Percentiles rank a stretch among this genome's conserved stretches.
phyloP scores from a whole-genome alignment of 345 rosid genomes.

The Dipteronia sinensis region DNA sequence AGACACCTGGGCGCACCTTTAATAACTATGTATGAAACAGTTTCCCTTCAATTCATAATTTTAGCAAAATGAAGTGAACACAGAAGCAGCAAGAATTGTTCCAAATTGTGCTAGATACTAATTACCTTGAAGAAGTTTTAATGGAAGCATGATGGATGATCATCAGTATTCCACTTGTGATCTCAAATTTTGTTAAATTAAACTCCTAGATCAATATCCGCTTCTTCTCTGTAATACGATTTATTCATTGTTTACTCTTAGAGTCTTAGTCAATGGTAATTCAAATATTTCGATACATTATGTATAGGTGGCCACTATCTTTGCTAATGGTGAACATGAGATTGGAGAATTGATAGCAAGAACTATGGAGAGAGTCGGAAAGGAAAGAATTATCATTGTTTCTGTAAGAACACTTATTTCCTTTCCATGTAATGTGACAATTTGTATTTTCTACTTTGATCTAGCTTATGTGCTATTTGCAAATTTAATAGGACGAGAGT shows the following conservation, averaged over 20 bases:
- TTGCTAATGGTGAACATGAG: constrained; percentile 89
- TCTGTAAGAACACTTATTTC: constrained; percentile 49
- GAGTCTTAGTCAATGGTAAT: background rate
- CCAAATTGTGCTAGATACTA: background rate
- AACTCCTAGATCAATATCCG: too few relatives aligned
- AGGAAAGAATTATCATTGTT: constrained; percentile 86
- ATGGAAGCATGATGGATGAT: background rate
- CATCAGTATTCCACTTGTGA: background rate
- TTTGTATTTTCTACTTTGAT: background rate
- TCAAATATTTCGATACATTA: background rate
- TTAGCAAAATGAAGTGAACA: background rate
- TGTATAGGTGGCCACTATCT: constrained; percentile 82
- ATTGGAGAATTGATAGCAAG: constrained; percentile 91
- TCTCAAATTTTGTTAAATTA: background rate
- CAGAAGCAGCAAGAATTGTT: background rate
- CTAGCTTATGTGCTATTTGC: constrained; percentile 14
- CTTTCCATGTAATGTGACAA: constrained; percentile 20
- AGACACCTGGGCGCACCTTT: too few relatives aligned
- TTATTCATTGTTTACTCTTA: constrained; percentile 1
- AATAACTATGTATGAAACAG: too few relatives aligned
- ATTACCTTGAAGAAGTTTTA: background rate
- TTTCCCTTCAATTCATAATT: background rate
- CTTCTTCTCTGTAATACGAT: background rate
- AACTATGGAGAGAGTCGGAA: constrained; percentile 97
- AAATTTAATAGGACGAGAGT: constrained; percentile 68